These are phyloP conservation scores for Bauhinia variegata DNA, from an alignment of 306 rosid species.

Conservation along the genomic window DNA sequence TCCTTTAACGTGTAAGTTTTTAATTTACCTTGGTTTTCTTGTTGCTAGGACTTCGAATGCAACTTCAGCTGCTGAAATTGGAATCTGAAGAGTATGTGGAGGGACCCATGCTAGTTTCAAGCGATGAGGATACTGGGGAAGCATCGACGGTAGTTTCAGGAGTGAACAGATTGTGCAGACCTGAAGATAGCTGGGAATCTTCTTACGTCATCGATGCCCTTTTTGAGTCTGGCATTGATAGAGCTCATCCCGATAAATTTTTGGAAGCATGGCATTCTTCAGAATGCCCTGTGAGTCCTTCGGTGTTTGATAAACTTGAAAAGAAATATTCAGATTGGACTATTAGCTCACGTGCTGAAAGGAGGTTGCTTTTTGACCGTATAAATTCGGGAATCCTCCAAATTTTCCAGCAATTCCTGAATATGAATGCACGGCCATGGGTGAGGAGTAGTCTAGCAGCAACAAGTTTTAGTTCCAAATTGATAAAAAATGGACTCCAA, in stretches of 20 bases:
- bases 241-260: slow-evolving; percentile 40
- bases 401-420: slow-evolving; percentile 49
- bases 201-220: slow-evolving; percentile 64
- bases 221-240: slow-evolving; percentile 54
- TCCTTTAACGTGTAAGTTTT: not conserved
- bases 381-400: slow-evolving; percentile 66
- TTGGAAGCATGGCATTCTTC: slow-evolving; percentile 59
- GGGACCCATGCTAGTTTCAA: slow-evolving; percentile 58
- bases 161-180: slow-evolving; percentile 34
- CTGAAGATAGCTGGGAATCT: slow-evolving; percentile 68
- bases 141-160: slow-evolving; percentile 34
- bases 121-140: slow-evolving; percentile 81
- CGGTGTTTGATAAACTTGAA: slow-evolving; percentile 70
- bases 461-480: slow-evolving; percentile 33
- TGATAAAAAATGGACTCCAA: slow-evolving; percentile 43
- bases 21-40: not conserved
- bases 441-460: slow-evolving; percentile 26
- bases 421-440: slow-evolving; percentile 61
- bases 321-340: slow-evolving; percentile 55
- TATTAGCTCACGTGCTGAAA: slow-evolving; percentile 60
- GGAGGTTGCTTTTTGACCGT: slow-evolving; percentile 79
- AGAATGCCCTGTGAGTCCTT: slow-evolving; percentile 67
- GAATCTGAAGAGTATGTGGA: slow-evolving; percentile 73
- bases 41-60: slow-evolving; percentile 83
- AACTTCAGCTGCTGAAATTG: slow-evolving; percentile 85